These are phyloP conservation scores for Polyporus arcularius DNA, from an alignment of 768 basidiomycete species.

Conservation along the genomic window DNA sequence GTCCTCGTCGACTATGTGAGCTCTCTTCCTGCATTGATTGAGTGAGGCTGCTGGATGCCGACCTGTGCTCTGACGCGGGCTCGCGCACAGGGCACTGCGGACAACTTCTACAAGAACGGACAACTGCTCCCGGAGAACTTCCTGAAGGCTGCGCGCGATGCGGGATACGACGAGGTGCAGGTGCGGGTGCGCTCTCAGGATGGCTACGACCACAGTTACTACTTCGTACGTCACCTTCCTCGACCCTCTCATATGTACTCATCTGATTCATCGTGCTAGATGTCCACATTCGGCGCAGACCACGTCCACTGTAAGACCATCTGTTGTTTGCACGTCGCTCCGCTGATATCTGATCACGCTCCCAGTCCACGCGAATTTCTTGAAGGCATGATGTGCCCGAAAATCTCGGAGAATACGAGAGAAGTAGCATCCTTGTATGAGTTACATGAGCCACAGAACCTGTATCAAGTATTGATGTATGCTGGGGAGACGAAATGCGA, in stretches of 20 bases:
- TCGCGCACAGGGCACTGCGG: constrained; percentile 63
- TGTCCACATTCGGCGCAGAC: constrained; percentile 87
- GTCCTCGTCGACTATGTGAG: constrained; percentile 87
- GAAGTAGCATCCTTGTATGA: constrained; percentile 9
- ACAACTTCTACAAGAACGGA: constrained; percentile 81
- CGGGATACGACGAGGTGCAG: constrained; percentile 71
- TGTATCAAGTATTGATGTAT: constrained; percentile 12
- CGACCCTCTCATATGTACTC: background rate
- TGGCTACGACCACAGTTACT: constrained; percentile 89
- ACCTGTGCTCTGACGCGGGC: background rate
- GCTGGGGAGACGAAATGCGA: background rate
- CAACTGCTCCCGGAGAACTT: constrained; percentile 94
- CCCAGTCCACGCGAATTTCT: constrained; percentile 83
- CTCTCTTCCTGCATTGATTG: background rate
- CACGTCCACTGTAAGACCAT: constrained; percentile 79
- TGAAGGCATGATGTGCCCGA: constrained; percentile 57
- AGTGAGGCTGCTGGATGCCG: background rate
- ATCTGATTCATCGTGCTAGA: constrained; percentile 41
- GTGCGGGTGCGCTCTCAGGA: constrained; percentile 79
- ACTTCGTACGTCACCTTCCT: constrained; percentile 57
- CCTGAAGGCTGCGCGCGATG: constrained; percentile 70
- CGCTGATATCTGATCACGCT: constrained; percentile 14
- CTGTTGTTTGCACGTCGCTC: constrained; percentile 21
- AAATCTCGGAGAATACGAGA: background rate
- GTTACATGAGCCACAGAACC: constrained; percentile 4